Evolutionary conservation across 352 stramenopile genomes (phyloP), one percentile per base, ranked within the genome.

Genomic region (Globisporangium uncinulatum): DNA sequence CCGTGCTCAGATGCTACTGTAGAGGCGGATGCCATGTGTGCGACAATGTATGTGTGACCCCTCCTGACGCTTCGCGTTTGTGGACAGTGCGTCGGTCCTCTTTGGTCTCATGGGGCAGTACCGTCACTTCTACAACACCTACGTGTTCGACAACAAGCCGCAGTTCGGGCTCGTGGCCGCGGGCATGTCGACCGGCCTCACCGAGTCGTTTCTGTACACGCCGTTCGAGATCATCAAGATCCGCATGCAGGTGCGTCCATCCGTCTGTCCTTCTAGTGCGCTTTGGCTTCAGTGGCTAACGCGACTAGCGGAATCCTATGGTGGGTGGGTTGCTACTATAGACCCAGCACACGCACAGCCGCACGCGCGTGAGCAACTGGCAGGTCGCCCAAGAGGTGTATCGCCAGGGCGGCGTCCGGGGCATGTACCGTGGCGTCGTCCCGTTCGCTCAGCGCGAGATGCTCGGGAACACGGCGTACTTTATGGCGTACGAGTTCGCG

Each of bases 381-480:
- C 77, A 88, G 55, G 86, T 73, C 59, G 76, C 88, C 48, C 69
- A 69, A 54, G 71, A 88, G 43, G 79, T 92, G 20, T 85, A 85
- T 57, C 57, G 57, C 48, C 74, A 73, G 51, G 87, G 72, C 54
- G 79, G 81, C 45, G 20, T 89, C 4, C 64, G 72, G 31, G 79
- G 81, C n/a, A 72, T 94, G 47, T 94, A 94, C 68, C 83, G 83
- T 5, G 83, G 83, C 6, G 67, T 92, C 42, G 65, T 74, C 39
- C 81, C 81, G 9, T 87, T 67, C 1, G 79, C 79, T 4, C 65
- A 78, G 53, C 79, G 82, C 34, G 83, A 94, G 65, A 92, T 94
- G 81, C 65, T 94, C 37, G 83, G 83, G 53, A 94, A 94, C 66
- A 86, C 80, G 51, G 75, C 79, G 49, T 94, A 94, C 60, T 94